Base-by-base conservation (phyloP, 495 filamentous ascomycete genomes). In the Tuber magnatum region DNA sequence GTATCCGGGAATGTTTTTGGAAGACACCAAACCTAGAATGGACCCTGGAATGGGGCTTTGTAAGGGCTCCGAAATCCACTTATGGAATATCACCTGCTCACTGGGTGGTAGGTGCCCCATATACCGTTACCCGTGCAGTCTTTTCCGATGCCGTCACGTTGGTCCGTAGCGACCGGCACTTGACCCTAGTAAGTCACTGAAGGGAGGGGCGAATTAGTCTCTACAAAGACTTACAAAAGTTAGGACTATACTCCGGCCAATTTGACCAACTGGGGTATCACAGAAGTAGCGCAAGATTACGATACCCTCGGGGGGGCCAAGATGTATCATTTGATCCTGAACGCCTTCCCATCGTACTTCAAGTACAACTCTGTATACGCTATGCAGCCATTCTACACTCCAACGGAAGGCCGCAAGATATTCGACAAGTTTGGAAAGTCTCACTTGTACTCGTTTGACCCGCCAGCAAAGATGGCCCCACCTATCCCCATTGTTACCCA, bases 141-240 rank as follows among this genome's bases (percentile, higher is more conserved):
- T 86, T 97, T 5, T 93, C 92, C 0, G 93, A 97, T 82, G 93
- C 93, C 3, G 90, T 93, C 5, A 88, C 88, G 35, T 85, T 97
- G 35, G 92, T 95, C 48, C 88, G 93, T 12, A 92, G 93, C 22
- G 93, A 97, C 82, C 87, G 93, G 7, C 92, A 93, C 83, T 92
- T 94, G 81, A 95, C 93, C 1, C 81, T 83, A 32, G 79, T 81
- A 41, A 40, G 79, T 68, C 2, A 22, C 61, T 2, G 44, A 38
- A 40, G 35, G 39, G 32, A 12, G 28, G 28, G 20, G n/a, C 32
- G 0, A 22, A 6, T 75, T 40, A 6, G 4, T 42, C 32, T 75
- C 18, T n/a, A n/a, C 35, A 39, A 32, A 71, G 24, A 16, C 69
- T 41, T 69, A 38, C 3, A 16, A n/a, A 73, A 73, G 42, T 18